Conservation (phyloP, 1,284 basidiomycete species). For the Cutaneotrichosporon dermatis region DNA sequence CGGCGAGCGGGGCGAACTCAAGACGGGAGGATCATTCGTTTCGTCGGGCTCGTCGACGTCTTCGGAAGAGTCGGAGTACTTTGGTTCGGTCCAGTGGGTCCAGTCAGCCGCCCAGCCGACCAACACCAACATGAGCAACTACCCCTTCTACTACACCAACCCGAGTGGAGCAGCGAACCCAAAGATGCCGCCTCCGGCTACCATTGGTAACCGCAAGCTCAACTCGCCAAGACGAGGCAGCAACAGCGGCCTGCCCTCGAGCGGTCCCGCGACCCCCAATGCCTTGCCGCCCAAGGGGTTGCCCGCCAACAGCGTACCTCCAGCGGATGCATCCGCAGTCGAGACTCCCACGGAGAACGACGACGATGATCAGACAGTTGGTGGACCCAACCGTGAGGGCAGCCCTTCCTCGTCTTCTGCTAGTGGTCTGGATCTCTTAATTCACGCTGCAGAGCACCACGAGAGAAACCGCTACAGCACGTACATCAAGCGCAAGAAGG, state of each 20-base stretch:
- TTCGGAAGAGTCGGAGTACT: conserved; percentile 43
- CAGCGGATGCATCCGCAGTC: conserved; percentile 13
- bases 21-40: conserved; percentile 18
- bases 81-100: conserved; percentile 45
- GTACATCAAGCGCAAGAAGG: conserved; percentile 41
- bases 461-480: conserved; percentile 12
- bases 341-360: conserved; percentile 35
- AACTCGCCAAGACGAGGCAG: conserved; percentile 16
- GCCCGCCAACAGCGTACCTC: neutral
- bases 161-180: conserved; percentile 5
- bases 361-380: conserved; percentile 41
- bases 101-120: conserved; percentile 6
- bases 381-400: conserved; percentile 30
- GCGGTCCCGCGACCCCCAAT: conserved; percentile 1
- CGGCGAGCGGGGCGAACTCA: conserved; percentile 18
- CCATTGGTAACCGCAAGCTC: conserved; percentile 11
- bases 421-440: conserved; percentile 38
- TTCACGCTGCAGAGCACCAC: conserved; percentile 30
- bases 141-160: conserved; percentile 5
- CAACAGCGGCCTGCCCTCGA: neutral
- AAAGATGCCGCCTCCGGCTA: conserved; percentile 35
- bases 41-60: conserved; percentile 31
- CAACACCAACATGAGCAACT: conserved; percentile 6
- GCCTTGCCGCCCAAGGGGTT: neutral
- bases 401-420: conserved; percentile 40